Base-by-base conservation (phyloP, 805 yeast species). In the Kazachstania martiniae region DNA sequence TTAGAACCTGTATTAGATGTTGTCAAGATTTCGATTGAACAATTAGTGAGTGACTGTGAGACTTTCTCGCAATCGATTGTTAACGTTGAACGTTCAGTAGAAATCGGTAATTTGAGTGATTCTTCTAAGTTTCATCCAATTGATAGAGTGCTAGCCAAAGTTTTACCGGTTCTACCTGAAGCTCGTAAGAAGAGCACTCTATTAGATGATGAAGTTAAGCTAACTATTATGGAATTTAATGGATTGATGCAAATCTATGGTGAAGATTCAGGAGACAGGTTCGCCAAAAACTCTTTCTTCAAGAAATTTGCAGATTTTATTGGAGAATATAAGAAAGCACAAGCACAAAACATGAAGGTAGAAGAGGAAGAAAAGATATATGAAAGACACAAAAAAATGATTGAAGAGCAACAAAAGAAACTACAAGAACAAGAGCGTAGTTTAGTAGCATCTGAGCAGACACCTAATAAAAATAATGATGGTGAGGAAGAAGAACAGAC, bases 71-170 rank as follows among this genome's bases (percentile, higher is more conserved):
- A 67, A 29, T 66, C 70, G 12, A 69, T 91, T 35, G 64, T 63
- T 28, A 86, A 83, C 49, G 82, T 85, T 14, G 75, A 72, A 37
- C 68, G 73, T 12, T 81, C 95, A 1, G 59, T 87, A 13, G 74
- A 76, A 25, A 73, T 73, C 44, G 99, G 98, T 13, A 84, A 83
- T 47, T 65, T 91, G 47, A 84, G 94, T 47, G 89, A 84, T 40
- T 69, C 85, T 1, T 61, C 72, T 1, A 63, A 63, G 29, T 74
- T 91, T 47, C 97, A 93, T 56, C 96, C 96, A 1, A 66, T 69
- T 25, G 99, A 91, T 57, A 66, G 66, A 37, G 73, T 87, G 9
- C 50, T 87, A 37, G 53, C 61, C 1, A 70, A 68, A 26, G 74
- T 86, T 4, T 49, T 72, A 25, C 74, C 79, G 6, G 77, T 75